A percentile compares a stretch with the other conserved stretches of the same genome.
phyloP scores from a whole-genome alignment of 768 basidiomycete genomes.

The Mycena maculata region DNA sequence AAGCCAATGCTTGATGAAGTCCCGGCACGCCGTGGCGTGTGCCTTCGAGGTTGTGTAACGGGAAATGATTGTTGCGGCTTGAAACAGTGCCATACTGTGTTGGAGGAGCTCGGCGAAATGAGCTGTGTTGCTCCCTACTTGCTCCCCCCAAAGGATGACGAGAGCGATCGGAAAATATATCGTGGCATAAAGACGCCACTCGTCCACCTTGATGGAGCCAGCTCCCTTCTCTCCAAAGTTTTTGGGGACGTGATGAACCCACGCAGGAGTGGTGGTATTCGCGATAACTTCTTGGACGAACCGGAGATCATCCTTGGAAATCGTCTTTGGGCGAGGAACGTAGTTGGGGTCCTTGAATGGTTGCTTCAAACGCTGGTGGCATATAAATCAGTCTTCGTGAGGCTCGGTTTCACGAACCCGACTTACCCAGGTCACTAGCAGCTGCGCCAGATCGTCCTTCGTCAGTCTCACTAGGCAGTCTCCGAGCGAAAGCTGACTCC shows the following conservation, averaged over 20 bases:
- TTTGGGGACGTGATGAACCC: constrained; percentile 42
- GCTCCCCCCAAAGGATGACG: constrained; percentile 44
- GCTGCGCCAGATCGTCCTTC: neutral
- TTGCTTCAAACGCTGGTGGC: constrained; percentile 34
- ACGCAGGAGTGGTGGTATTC: constrained; percentile 36
- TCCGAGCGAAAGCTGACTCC: neutral
- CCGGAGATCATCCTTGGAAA: constrained; percentile 2
- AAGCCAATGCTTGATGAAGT: constrained; percentile 39
- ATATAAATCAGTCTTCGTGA: neutral
- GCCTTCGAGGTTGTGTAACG: constrained; percentile 22
- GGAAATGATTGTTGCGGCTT: constrained; percentile 38
- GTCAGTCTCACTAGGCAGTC: neutral
- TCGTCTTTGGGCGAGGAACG: constrained; percentile 27
- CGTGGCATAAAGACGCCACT: constrained; percentile 46
- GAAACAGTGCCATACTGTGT: constrained; percentile 43
- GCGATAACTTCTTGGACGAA: constrained; percentile 40
- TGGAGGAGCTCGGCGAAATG: constrained; percentile 34
- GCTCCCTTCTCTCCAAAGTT: constrained; percentile 43
- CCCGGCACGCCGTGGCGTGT: constrained; percentile 21
- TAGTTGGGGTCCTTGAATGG: constrained; percentile 33
- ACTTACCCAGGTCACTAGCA: constrained; percentile 13
- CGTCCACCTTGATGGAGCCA: constrained; percentile 50
- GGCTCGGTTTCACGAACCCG: neutral
- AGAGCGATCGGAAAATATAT: constrained; percentile 50
- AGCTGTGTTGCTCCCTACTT: constrained; percentile 5